Evolutionary conservation across 2,329 filamentous ascomycete species (phyloP).

Genomic region (Bisporella sp.): DNA sequence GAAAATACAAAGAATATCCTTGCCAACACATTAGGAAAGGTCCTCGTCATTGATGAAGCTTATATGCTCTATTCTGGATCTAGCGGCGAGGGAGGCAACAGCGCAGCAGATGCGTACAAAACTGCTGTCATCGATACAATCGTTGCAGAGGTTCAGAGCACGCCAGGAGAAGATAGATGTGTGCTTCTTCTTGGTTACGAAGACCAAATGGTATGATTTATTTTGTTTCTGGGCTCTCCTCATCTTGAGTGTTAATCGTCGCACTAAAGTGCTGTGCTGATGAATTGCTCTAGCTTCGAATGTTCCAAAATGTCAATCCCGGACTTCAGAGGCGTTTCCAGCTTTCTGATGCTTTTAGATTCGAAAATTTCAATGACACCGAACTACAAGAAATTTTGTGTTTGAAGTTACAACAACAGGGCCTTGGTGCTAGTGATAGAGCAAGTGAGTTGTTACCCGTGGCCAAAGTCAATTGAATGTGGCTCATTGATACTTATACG

Average conservation of each 20-base stretch:
- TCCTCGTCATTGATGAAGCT: conserved; percentile 75
- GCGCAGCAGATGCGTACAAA: conserved; percentile 44
- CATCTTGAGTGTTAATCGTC: too few relatives aligned
- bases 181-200: conserved; percentile 66
- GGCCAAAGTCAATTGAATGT: too few relatives aligned
- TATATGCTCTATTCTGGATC: conserved; percentile 52
- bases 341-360: conserved; percentile 54
- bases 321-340: conserved; percentile 62
- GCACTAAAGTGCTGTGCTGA: too few relatives aligned
- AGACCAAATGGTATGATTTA: conserved; percentile 49
- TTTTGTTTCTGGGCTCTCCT: too few relatives aligned
- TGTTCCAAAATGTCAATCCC: conserved; percentile 70
- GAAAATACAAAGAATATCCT: conserved; percentile 66
- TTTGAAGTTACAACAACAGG: conserved; percentile 52
- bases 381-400: conserved; percentile 55
- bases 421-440: conserved; percentile 42
- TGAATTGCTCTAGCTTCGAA: conserved; percentile 28
- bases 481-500: too few relatives aligned
- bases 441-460: conserved; percentile 24
- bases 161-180: conserved; percentile 64
- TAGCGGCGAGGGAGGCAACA: conserved; percentile 23
- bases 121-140: conserved; percentile 66
- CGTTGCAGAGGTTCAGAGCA: conserved; percentile 62
- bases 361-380: conserved; percentile 58
- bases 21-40: conserved; percentile 59